These are phyloP conservation scores for Nemania diffusa DNA, from an alignment of 2,329 filamentous ascomycete species.

Conservation along the genomic window DNA sequence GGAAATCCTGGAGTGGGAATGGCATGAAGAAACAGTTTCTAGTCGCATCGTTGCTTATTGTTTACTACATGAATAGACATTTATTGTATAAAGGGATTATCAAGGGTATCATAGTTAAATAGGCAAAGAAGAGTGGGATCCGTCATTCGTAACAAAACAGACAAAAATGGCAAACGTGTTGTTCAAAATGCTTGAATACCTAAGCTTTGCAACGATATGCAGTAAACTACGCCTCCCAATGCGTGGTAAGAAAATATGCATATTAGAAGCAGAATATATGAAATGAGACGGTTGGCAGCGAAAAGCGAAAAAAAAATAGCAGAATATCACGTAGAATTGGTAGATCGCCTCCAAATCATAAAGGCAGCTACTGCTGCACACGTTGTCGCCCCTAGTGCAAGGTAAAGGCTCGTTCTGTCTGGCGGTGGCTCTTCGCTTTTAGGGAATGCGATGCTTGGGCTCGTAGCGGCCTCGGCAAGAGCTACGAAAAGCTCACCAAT, in stretches of 20 bases:
- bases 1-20: neutral
- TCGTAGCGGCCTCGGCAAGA: constrained; percentile 90
- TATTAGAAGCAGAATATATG: constrained; percentile 10
- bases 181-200: constrained; percentile 5
- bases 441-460: constrained; percentile 87
- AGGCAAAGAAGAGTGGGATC: constrained; percentile 32
- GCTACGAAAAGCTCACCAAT: constrained; percentile 94
- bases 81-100: constrained; percentile 32
- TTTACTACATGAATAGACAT: constrained; percentile 33
- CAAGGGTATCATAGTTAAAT: constrained; percentile 44
- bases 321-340: constrained; percentile 53
- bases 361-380: constrained; percentile 71
- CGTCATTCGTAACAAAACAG: constrained; percentile 26
- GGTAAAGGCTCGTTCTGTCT: constrained; percentile 85
- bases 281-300: constrained; percentile 8
- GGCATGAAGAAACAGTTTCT: neutral
- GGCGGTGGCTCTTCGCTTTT: constrained; percentile 87
- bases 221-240: constrained; percentile 21
- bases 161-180: neutral
- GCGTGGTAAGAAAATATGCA: neutral
- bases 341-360: constrained; percentile 72
- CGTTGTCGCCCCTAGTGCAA: constrained; percentile 79
- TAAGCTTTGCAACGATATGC: constrained; percentile 1
- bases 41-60: constrained; percentile 37
- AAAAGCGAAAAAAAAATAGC: neutral